Evolutionary conservation across 192 early-diverging fungal genomes (phyloP).

Genomic region (Allomyces macrogynus): DNA sequence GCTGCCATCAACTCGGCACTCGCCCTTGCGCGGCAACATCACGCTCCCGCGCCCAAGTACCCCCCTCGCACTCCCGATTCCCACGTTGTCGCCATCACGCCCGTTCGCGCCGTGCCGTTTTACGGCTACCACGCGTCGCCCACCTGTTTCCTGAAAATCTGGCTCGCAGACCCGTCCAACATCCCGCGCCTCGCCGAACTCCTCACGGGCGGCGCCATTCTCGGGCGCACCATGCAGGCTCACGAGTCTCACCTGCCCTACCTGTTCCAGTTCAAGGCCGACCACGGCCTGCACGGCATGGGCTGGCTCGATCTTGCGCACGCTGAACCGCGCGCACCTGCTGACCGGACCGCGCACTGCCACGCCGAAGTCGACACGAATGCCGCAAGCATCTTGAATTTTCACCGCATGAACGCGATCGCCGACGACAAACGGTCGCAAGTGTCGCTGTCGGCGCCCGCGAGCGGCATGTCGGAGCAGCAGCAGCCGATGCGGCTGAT

Average conservation of each 20-base stretch:
- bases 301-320: constrained; percentile 44
- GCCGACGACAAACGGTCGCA: neutral
- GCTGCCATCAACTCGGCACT: too few relatives aligned
- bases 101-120: constrained; percentile 62
- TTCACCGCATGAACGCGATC: neutral
- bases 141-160: constrained; percentile 55
- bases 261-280: constrained; percentile 63
- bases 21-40: too few relatives aligned
- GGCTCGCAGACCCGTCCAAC: constrained; percentile 38
- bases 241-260: constrained; percentile 70
- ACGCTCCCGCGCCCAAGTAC: too few relatives aligned
- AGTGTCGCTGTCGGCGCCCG: constrained; percentile 11
- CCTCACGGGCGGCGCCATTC: constrained; percentile 47
- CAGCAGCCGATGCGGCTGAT: constrained; percentile 30
- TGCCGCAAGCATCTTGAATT: constrained; percentile 44
- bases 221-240: constrained; percentile 44
- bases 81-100: constrained; percentile 43
- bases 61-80: too few relatives aligned
- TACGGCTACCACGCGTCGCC: constrained; percentile 66
- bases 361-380: constrained; percentile 16
- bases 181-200: constrained; percentile 36
- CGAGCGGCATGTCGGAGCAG: constrained; percentile 40
- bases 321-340: constrained; percentile 12
- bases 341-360: neutral
- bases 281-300: constrained; percentile 77